Conservation (phyloP, 208 protist genomes). For the Porcisia hertigi region DNA sequence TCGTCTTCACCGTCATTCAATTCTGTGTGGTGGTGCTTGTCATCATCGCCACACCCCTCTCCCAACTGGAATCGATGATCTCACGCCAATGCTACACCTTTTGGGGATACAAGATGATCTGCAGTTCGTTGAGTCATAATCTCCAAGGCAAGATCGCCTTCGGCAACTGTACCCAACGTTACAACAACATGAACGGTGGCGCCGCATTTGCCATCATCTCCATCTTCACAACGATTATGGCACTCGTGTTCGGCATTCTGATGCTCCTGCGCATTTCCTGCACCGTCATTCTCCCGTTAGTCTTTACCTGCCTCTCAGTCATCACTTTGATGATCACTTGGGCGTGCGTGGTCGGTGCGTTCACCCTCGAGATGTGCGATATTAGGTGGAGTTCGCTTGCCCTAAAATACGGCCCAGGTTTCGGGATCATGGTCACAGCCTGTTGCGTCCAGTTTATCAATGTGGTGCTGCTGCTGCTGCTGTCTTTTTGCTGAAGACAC, state of each 20-base stretch:
- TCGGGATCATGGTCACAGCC: conserved; percentile 30
- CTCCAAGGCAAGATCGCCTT: conserved; percentile 15
- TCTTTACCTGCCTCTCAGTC: conserved; percentile 25
- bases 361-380: conserved; percentile 12
- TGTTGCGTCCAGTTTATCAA: conserved; percentile 29
- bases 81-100: conserved; percentile 10
- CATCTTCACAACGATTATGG: conserved; percentile 31
- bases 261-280: conserved; percentile 26
- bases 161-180: conserved; percentile 13
- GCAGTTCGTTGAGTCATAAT: conserved; percentile 1
- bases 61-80: conserved; percentile 5
- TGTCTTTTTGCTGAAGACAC: neutral
- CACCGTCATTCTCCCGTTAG: conserved; percentile 23
- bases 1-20: conserved; percentile 38
- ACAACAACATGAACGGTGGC: conserved; percentile 34
- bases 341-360: conserved; percentile 21
- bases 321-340: conserved; percentile 20
- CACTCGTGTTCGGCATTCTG: conserved; percentile 26
- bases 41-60: conserved; percentile 17
- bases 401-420: conserved; percentile 25
- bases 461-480: conserved; percentile 7
- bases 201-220: conserved; percentile 45
- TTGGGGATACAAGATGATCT: neutral
- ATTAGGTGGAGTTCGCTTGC: neutral
- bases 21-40: conserved; percentile 34